Conservation (phyloP, 2,329 filamentous ascomycete genomes). For the Lachnellula cervina region DNA sequence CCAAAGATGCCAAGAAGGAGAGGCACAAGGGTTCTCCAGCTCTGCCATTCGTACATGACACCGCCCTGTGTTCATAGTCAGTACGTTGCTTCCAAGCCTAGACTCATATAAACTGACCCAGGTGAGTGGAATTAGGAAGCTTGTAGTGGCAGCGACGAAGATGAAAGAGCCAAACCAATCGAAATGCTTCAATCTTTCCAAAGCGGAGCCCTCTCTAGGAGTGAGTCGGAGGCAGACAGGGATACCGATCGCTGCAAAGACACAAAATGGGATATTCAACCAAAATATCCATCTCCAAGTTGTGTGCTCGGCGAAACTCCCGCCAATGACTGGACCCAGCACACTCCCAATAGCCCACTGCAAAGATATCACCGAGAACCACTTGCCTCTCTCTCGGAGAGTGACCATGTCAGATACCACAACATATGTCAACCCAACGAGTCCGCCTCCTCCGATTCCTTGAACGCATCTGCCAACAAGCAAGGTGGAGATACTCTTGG, state of each 20-base stretch:
- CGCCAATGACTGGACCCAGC: slow-evolving; percentile 36
- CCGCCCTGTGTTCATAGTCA: slow-evolving; percentile 36
- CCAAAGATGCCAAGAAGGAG: slow-evolving; percentile 49
- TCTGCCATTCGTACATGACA: slow-evolving; percentile 58
- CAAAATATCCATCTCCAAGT: slow-evolving; percentile 30
- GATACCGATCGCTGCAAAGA: slow-evolving; percentile 18
- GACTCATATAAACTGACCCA: slow-evolving; percentile 38
- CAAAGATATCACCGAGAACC: slow-evolving; percentile 24
- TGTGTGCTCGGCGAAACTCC: slow-evolving; percentile 36
- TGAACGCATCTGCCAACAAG: slow-evolving; percentile 37
- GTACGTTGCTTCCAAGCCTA: neutral
- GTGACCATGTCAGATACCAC: slow-evolving; percentile 42
- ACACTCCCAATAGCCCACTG: slow-evolving; percentile 28
- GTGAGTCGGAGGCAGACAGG: slow-evolving; percentile 22
- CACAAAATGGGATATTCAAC: slow-evolving; percentile 25
- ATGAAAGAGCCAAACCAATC: slow-evolving; percentile 59
- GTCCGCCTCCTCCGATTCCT: slow-evolving; percentile 46
- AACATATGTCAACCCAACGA: slow-evolving; percentile 41
- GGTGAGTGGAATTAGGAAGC: slow-evolving; percentile 56
- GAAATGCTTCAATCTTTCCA: slow-evolving; percentile 31
- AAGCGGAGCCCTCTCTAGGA: slow-evolving; percentile 17
- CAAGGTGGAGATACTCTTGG: slow-evolving; percentile 26
- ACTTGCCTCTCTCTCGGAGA: slow-evolving; percentile 37
- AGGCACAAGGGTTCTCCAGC: slow-evolving; percentile 56
- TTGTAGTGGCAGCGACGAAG: slow-evolving; percentile 53